phyloP scores from a whole-genome alignment of 192 early-diverging fungal genomes.

The Coemansia umbellata region DNA sequence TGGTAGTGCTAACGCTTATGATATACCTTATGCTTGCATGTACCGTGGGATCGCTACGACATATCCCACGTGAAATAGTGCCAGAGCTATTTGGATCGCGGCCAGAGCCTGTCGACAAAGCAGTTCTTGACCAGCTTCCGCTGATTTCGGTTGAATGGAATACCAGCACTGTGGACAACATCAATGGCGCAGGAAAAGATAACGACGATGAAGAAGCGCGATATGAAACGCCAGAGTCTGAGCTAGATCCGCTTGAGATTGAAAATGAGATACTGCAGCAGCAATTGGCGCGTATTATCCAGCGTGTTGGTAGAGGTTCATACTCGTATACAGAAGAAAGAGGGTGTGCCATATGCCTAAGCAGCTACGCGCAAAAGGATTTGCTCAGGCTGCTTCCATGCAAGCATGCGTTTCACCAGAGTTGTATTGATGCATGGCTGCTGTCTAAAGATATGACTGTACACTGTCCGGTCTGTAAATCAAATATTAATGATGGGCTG shows the following conservation, averaged over 20 bases:
- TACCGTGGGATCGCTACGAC: slow-evolving; percentile 35
- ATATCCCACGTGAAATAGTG: slow-evolving; percentile 35
- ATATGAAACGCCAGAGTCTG: slow-evolving; percentile 20
- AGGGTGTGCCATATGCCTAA: slow-evolving; percentile 73
- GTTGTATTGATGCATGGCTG: slow-evolving; percentile 78
- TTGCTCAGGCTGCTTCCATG: slow-evolving; percentile 65
- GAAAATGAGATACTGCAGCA: slow-evolving; percentile 17
- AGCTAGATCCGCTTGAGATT: not conserved
- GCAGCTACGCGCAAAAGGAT: slow-evolving; percentile 63
- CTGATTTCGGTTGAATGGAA: slow-evolving; percentile 37
- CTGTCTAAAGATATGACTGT: slow-evolving; percentile 61
- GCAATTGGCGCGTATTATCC: slow-evolving; percentile 37
- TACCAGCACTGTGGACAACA: not conserved
- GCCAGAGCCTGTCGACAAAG: slow-evolving; percentile 27
- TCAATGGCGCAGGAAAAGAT: not conserved
- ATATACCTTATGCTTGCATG: slow-evolving; percentile 34
- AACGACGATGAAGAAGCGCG: slow-evolving; percentile 22
- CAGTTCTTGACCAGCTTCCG: slow-evolving; percentile 26
- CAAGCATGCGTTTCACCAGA: slow-evolving; percentile 74
- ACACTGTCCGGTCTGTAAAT: slow-evolving; percentile 75
- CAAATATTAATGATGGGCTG: slow-evolving; percentile 44
- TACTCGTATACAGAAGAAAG: slow-evolving; percentile 57
- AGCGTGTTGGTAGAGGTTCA: slow-evolving; percentile 19
- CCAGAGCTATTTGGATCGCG: slow-evolving; percentile 27
- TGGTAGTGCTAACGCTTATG: slow-evolving; percentile 18